These are phyloP conservation scores for Tanacetum coccineum DNA, from an alignment of 129 eudicot genomes.

Conservation along the genomic window DNA sequence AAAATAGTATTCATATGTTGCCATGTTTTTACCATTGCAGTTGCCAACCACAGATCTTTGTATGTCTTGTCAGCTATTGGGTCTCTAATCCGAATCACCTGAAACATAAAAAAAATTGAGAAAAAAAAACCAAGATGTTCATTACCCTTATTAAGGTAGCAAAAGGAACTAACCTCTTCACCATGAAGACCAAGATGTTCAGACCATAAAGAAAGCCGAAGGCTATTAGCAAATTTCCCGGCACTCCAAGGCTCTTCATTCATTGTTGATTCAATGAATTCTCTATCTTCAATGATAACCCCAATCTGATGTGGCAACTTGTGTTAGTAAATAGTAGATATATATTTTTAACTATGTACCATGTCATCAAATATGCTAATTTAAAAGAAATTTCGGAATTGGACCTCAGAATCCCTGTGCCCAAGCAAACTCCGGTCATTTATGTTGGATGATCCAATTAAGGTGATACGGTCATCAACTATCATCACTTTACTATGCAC, in stretches of 20 bases:
- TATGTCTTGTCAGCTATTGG: conserved; percentile 77
- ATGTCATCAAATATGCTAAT: not conserved
- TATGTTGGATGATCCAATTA: conserved; percentile 89
- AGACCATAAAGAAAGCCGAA: conserved; percentile 78
- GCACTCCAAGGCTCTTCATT: conserved; percentile 85
- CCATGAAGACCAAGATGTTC: conserved; percentile 88
- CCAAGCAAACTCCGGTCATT: conserved; percentile 98
- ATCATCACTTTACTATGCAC: conserved; percentile 96
- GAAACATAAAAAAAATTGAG: conserved; percentile 19
- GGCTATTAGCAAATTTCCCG: conserved; percentile 69
- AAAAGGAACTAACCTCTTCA: conserved; percentile 53
- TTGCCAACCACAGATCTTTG: conserved; percentile 71
- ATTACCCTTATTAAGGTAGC: not conserved
- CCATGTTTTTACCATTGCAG: conserved; percentile 59
- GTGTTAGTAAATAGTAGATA: not conserved
- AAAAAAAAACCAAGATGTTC: not conserved
- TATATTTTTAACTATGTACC: not conserved
- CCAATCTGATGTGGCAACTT: conserved; percentile 60
- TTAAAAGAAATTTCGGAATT: not conserved
- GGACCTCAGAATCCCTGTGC: conserved; percentile 96
- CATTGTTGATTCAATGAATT: conserved; percentile 73
- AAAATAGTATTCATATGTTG: not conserved
- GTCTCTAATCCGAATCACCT: conserved; percentile 61
- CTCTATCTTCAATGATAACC: conserved; percentile 80
- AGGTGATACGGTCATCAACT: conserved; percentile 70